phyloP scores from a whole-genome alignment of 2,329 filamentous ascomycete genomes.

The Catunica adiposa region DNA sequence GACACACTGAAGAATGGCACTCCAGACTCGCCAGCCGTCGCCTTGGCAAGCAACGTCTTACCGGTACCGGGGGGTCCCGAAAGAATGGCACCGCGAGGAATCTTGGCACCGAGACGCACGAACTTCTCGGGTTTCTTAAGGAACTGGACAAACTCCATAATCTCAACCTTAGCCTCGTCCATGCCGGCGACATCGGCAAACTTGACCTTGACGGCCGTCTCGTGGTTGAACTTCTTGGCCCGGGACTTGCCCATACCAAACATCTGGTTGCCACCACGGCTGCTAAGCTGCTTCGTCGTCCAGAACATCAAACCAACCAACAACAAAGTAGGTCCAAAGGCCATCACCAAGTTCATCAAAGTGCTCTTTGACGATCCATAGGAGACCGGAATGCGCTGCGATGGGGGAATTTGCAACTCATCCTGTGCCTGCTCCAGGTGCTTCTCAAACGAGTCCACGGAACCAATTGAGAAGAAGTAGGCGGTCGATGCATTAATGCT shows the following conservation, averaged over 20 bases:
- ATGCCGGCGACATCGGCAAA: conserved; percentile 94
- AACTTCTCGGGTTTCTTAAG: conserved; percentile 85
- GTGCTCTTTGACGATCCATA: conserved; percentile 61
- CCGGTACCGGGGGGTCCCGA: conserved; percentile 96
- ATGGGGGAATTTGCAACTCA: conserved; percentile 67
- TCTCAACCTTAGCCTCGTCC: conserved; percentile 95
- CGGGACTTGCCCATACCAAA: conserved; percentile 94
- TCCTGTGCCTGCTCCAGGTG: conserved; percentile 75
- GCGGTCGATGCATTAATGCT: conserved; percentile 51
- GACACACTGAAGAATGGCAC: conserved; percentile 98
- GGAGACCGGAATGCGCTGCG: conserved; percentile 84
- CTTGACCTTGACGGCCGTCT: conserved; percentile 90
- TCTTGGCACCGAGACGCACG: conserved; percentile 89
- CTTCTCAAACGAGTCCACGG: conserved; percentile 80
- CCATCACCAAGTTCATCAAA: conserved; percentile 50
- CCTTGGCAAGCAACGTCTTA: conserved; percentile 94
- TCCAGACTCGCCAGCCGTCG: conserved; percentile 87
- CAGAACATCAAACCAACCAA: conserved; percentile 72
- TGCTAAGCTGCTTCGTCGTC: conserved; percentile 58
- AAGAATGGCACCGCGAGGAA: conserved; percentile 87
- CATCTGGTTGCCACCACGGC: conserved; percentile 56
- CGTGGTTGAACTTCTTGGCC: conserved; percentile 94
- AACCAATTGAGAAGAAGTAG: conserved; percentile 93
- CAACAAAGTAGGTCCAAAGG: conserved; percentile 72
- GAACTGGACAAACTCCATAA: conserved; percentile 99